Base-by-base conservation (phyloP, 2,329 filamentous ascomycete species). In the Apiospora marii region DNA sequence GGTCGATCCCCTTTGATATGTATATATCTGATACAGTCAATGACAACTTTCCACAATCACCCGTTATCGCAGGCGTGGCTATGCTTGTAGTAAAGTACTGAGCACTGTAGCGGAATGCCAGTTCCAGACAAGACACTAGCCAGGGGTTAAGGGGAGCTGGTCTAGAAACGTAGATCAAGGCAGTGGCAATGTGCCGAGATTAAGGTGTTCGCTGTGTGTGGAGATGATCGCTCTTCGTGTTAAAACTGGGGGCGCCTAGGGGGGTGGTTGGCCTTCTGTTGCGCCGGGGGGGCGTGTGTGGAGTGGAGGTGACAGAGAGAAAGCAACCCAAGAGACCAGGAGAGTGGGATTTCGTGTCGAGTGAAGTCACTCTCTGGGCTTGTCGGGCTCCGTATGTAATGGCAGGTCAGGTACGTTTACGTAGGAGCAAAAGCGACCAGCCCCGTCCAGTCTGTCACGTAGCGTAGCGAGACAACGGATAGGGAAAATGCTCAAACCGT, bases 141-240 rank as follows among this genome's bases (percentile, higher is more conserved):
- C 71, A 74, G 71, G 73, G 72, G 72, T 71, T 68, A 68, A 53
- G 69, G 37, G 37, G 34, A 27, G n/a, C 16, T 48, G 67, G 68
- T 41, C 73, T 67, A 73, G 72, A 72, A 72, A 73, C 68, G 73
- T 74, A 68, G 72, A 73, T 72, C 72, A 72, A 69, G 69, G 27
- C 72, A 51, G 30, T 43, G 69, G 46, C 58, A 71, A 68, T 67
- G 70, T 51, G 68, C 68, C 58, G 68, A 72, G 48, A 70, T 70
- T 70, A 51, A 48, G 69, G 64, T 61, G 46, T 44, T 58, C 61
- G 72, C 61, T 53, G 53, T 58, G 41, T 44, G 69, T 67, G 69
- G 69, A 67, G 68, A 70, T 51, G 49, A 51, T 53, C 46, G 68
- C 68, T 70, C 68, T 48, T 48, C 49, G 58, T 64, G 58, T 64